phyloP scores from a whole-genome alignment of 306 rosid genomes.

The Delonix regia region DNA sequence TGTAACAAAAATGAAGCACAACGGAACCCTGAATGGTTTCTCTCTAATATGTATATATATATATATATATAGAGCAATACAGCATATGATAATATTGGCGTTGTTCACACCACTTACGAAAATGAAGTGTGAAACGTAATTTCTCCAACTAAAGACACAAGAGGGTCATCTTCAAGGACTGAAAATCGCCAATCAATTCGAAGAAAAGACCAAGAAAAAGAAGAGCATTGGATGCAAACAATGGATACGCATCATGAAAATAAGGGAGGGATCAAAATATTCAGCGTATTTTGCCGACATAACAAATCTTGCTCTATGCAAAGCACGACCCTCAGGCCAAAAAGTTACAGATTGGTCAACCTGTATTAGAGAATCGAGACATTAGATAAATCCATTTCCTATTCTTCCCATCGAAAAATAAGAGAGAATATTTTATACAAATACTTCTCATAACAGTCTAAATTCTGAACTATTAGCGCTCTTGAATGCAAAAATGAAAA shows the following conservation, averaged over 20 bases:
- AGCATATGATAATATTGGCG: background rate
- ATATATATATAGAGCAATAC: too few relatives aligned
- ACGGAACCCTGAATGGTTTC: background rate
- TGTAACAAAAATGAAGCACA: background rate
- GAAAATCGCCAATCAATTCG: background rate
- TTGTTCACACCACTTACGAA: constrained; percentile 1
- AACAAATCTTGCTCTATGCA: constrained; percentile 1
- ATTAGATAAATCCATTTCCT: constrained; percentile 31
- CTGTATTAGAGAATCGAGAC: background rate
- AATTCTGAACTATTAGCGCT: constrained; percentile 17
- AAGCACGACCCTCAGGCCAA: constrained; percentile 12
- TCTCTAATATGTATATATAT: background rate
- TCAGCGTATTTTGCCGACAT: constrained; percentile 6
- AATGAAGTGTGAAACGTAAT: background rate
- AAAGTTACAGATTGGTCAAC: constrained; percentile 3
- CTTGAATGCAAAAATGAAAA: constrained; percentile 38
- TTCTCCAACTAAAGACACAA: background rate
- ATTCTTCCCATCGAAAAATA: constrained; percentile 23
- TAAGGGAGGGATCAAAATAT: background rate
- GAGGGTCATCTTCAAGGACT: background rate
- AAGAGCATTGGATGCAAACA: constrained; percentile 22
- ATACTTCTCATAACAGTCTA: constrained; percentile 35
- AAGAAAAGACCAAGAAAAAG: too few relatives aligned
- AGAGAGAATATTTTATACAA: constrained; percentile 40
- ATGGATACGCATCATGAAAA: constrained; percentile 17